Conservation (phyloP, 2,329 filamentous ascomycete genomes). For the Apiospora kogelbergensis region DNA sequence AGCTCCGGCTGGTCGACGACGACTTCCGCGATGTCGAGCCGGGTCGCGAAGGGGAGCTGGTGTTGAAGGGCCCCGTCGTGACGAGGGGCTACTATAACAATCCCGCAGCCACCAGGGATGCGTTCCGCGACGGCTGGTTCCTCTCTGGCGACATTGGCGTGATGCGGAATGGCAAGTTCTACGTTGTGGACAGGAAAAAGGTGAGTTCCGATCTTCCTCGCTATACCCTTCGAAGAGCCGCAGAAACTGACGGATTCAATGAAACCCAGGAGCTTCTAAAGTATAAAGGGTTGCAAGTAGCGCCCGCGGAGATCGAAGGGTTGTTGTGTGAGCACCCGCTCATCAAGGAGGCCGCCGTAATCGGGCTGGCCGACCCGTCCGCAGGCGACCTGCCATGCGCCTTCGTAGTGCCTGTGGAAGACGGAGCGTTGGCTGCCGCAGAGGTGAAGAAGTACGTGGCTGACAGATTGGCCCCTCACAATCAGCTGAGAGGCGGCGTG, state of each 20-base stretch:
- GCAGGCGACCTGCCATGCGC: constrained; percentile 55
- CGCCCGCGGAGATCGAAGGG: constrained; percentile 63
- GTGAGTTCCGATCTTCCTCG: constrained; percentile 25
- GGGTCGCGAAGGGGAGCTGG: constrained; percentile 57
- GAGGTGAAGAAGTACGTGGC: constrained; percentile 26
- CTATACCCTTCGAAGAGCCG: neutral
- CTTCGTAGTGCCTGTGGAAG: constrained; percentile 35
- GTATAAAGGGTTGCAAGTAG: constrained; percentile 65
- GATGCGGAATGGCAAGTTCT: constrained; percentile 68
- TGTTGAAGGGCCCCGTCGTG: constrained; percentile 69
- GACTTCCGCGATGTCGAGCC: constrained; percentile 37
- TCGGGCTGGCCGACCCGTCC: constrained; percentile 56
- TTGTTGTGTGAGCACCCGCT: constrained; percentile 39
- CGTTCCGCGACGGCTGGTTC: constrained; percentile 65
- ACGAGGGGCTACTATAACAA: constrained; percentile 74
- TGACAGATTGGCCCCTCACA: constrained; percentile 24
- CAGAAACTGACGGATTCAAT: neutral
- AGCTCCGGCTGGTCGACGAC: constrained; percentile 39
- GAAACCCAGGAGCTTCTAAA: constrained; percentile 59
- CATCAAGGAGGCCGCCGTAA: constrained; percentile 60
- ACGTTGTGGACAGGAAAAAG: constrained; percentile 80
- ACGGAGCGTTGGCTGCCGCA: constrained; percentile 19
- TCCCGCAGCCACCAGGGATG: constrained; percentile 60
- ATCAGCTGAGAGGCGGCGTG: constrained; percentile 30
- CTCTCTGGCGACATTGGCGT: constrained; percentile 78